phyloP scores from a whole-genome alignment of 2,329 filamentous ascomycete genomes.

The Arachnopeziza araneosa region DNA sequence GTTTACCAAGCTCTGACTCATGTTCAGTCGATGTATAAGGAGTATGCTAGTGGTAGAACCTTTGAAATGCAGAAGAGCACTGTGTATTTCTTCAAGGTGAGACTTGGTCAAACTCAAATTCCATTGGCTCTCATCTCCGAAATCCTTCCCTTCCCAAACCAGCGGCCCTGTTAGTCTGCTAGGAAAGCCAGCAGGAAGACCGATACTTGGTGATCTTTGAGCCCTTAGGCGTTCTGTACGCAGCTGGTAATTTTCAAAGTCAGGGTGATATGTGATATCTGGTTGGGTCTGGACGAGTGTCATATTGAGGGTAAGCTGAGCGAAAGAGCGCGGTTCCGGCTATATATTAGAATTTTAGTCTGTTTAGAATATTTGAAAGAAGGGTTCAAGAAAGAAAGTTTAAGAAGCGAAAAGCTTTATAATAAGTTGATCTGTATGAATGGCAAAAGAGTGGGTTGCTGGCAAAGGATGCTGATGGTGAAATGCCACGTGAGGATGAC shows the following conservation, averaged over 20 bases:
- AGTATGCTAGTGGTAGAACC: slow-evolving; percentile 9
- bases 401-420: not conserved
- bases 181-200: slow-evolving; percentile 47
- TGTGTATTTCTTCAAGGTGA: slow-evolving; percentile 47
- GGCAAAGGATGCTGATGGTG: not conserved
- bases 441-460: not conserved
- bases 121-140: slow-evolving; percentile 47
- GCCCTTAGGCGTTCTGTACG: slow-evolving; percentile 41
- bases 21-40: not conserved
- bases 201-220: slow-evolving; percentile 35
- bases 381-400: not conserved
- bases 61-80: slow-evolving; percentile 35
- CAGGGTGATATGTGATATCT: slow-evolving; percentile 52
- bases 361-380: not conserved
- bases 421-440: not conserved
- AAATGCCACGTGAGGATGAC: slow-evolving; percentile 5
- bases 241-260: slow-evolving; percentile 47
- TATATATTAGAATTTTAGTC: not conserved
- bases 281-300: slow-evolving; percentile 37
- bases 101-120: slow-evolving; percentile 42
- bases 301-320: slow-evolving; percentile 1
- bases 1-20: slow-evolving; percentile 12
- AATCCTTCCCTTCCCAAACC: slow-evolving; percentile 50
- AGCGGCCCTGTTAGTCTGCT: slow-evolving; percentile 42
- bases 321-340: not conserved